Conservation (phyloP, 495 filamentous ascomycete species). For the Saxophila tyrrhenica region DNA sequence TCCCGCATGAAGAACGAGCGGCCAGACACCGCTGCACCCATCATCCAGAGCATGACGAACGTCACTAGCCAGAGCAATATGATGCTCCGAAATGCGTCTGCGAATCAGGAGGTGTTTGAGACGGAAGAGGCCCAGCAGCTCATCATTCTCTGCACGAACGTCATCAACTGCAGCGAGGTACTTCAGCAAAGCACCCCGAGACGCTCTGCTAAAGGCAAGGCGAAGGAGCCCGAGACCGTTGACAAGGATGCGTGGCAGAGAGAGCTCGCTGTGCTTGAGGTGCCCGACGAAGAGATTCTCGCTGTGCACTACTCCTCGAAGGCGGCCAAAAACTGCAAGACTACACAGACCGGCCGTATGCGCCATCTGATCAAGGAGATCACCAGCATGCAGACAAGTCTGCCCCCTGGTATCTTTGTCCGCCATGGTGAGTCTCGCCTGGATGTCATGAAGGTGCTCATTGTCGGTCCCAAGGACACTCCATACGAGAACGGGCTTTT, state of each 20-base stretch:
- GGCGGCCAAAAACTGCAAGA: conserved; percentile 12
- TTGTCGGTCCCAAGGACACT: conserved; percentile 44
- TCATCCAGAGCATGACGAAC: conserved; percentile 20
- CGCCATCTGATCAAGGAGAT: conserved; percentile 42
- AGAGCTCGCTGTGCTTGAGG: conserved; percentile 29
- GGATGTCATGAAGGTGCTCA: conserved; percentile 48
- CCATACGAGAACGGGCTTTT: conserved; percentile 53
- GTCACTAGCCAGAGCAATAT: conserved; percentile 24
- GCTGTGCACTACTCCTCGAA: conserved; percentile 14
- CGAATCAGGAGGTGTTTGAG: conserved; percentile 13
- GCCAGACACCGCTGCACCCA: conserved; percentile 10
- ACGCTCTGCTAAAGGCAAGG: not conserved
- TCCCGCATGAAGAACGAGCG: not conserved
- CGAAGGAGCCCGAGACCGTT: not conserved
- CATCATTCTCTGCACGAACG: conserved; percentile 6
- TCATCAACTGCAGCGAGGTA: not conserved
- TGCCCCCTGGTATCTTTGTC: conserved; percentile 50
- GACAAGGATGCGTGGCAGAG: conserved; percentile 26
- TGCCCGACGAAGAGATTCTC: conserved; percentile 31
- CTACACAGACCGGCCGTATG: conserved; percentile 32
- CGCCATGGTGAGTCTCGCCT: conserved; percentile 40
- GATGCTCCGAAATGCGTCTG: conserved; percentile 17
- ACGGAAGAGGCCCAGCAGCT: conserved; percentile 18
- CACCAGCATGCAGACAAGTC: conserved; percentile 36
- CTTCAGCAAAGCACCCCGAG: not conserved